phyloP scores from a whole-genome alignment of 2,329 filamentous ascomycete species.

The Colletotrichum plurivorum region DNA sequence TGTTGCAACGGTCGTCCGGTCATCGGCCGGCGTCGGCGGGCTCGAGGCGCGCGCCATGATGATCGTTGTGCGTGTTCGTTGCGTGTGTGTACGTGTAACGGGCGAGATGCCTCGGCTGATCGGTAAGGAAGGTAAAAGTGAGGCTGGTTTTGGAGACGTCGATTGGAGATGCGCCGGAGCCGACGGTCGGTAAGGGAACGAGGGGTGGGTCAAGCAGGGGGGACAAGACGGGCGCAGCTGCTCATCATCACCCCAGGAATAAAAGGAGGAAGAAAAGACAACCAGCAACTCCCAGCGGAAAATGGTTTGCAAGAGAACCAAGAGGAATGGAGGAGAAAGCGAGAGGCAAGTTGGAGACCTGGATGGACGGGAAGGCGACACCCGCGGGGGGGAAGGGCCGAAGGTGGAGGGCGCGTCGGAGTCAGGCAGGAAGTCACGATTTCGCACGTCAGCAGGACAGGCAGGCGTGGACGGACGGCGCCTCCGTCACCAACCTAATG shows the following conservation, averaged over 20 bases:
- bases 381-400: constrained; percentile 1
- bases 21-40: constrained; percentile 21
- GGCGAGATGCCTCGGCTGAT: no score
- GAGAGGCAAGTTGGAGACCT: neutral
- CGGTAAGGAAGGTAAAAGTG: neutral
- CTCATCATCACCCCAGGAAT: constrained; percentile 1
- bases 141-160: neutral
- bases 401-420: constrained; percentile 24
- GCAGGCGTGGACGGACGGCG: neutral
- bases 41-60: constrained; percentile 36
- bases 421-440: constrained; percentile 31
- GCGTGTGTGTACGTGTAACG: neutral
- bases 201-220: neutral
- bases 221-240: constrained; percentile 11
- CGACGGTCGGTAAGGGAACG: neutral
- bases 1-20: constrained; percentile 21
- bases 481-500: constrained; percentile 17
- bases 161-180: constrained; percentile 6
- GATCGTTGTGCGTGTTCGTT: neutral
- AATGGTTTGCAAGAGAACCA: no score
- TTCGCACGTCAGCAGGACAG: constrained; percentile 39
- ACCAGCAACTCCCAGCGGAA: neutral
- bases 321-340: neutral
- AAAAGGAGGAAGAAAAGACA: neutral
- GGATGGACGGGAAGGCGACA: constrained; percentile 1